Evolutionary conservation across 345 rosid genomes (phyloP), one percentile per base, ranked within the genome.

Genomic region (Carallia brachiata): DNA sequence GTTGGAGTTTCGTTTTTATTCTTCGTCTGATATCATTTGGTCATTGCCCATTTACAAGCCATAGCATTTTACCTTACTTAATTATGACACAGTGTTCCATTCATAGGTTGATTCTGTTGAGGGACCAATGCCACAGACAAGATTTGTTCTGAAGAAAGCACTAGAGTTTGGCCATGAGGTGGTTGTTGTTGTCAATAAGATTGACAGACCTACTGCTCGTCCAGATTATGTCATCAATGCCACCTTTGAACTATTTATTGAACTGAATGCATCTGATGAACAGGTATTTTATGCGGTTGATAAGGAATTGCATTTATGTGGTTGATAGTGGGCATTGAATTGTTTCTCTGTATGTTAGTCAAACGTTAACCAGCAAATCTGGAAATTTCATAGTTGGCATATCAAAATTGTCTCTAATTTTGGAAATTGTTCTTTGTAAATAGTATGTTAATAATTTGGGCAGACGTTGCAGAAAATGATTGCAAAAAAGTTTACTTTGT

Each of bases 101-200:
- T 66, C 69, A 53, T 75, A 94, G 98, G 92, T 95, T 63, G 99
- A 95, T 83, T 95, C 99, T 75, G 99, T 91, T 66, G 99, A 95
- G 82, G 97, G 99, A 70, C 99, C 99, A 54, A 95, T 91, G 99
- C 99, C 99, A 0, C 99, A 91, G 76, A 95, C 99, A 65, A 84
- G 96, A 84, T 94, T 91, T 81, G 97, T 95, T 68, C 73, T 91
- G 73, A 95, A 95, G 87, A 95, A 95, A 87, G 99, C 99, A 60
- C 85, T 95, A 66, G 97, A 91, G 73, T 95, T 91, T 78, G 97
- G 99, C 47, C 97, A 78, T 80, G 90, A 96, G 7, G 97, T 95
- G 73, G 96, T 94, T 40, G 99, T 95, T 53, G 99, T 91, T 55
- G 97, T 95, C 58, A 95, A 95, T 81, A 95, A 95, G 89, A 89